phyloP scores from a whole-genome alignment of 495 filamentous ascomycete species.

The Lepidopterella palustris region DNA sequence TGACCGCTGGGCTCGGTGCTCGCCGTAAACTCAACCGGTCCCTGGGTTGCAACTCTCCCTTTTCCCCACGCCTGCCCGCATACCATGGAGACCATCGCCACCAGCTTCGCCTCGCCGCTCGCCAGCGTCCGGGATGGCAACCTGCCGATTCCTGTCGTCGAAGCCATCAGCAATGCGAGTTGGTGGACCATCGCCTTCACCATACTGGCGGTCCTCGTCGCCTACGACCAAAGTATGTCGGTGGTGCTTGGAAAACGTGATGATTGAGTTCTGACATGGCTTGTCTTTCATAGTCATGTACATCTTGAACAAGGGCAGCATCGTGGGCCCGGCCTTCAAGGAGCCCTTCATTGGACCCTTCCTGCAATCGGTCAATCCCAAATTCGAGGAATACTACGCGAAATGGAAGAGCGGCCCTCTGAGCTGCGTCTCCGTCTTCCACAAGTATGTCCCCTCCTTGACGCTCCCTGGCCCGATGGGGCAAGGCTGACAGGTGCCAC shows the following conservation, averaged over 20 bases:
- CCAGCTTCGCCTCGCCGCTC: conserved; percentile 70
- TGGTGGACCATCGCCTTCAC: conserved; percentile 62
- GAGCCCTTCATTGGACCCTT: conserved; percentile 95
- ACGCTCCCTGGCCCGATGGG: background rate
- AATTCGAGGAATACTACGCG: conserved; percentile 79
- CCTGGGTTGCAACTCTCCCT: too few species aligned
- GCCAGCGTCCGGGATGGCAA: conserved; percentile 44
- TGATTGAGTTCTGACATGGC: conserved; percentile 30
- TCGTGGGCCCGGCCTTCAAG: conserved; percentile 77
- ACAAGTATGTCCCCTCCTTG: conserved; percentile 66
- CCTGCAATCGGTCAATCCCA: conserved; percentile 85
- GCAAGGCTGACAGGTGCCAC: too few species aligned
- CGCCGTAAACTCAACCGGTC: too few species aligned
- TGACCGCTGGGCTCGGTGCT: too few species aligned
- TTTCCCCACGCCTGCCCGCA: too few species aligned
- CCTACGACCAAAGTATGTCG: conserved; percentile 78
- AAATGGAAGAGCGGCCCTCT: conserved; percentile 89
- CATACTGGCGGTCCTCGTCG: conserved; percentile 59
- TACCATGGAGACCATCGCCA: too few species aligned
- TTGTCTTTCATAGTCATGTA: conserved; percentile 85
- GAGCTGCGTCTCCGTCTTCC: conserved; percentile 97
- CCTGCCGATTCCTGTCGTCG: conserved; percentile 36
- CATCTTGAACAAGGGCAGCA: conserved; percentile 75
- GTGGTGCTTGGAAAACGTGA: conserved; percentile 9
- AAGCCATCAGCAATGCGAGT: conserved; percentile 52